These are phyloP conservation scores for Malus hybrid DNA, from an alignment of 331 rosid species.

Conservation along the genomic window DNA sequence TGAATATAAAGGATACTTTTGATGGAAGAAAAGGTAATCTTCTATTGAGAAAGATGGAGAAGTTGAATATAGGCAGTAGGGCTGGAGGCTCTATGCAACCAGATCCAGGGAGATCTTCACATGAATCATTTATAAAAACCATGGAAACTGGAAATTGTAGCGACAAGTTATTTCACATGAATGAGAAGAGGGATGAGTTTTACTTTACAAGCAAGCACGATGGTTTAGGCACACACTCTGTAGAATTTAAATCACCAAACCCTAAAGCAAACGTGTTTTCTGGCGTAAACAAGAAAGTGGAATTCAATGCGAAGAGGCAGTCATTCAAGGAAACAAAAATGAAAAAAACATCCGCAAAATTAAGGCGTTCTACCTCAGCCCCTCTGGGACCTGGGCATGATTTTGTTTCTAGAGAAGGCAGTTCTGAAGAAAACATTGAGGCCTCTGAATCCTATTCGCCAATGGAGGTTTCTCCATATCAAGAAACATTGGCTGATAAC, in stretches of 20 bases:
- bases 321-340: conserved; percentile 32
- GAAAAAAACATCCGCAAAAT: conserved; percentile 47
- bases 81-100: conserved; percentile 12
- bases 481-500: conserved; percentile 51
- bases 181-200: conserved; percentile 29
- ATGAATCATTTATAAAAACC: conserved; percentile 14
- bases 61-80: conserved; percentile 28
- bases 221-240: conserved; percentile 27
- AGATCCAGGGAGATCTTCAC: conserved; percentile 23
- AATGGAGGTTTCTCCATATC: conserved; percentile 91
- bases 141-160: conserved; percentile 10
- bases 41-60: conserved; percentile 38
- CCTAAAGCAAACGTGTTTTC: conserved; percentile 27
- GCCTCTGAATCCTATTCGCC: conserved; percentile 65
- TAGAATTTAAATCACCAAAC: conserved; percentile 55
- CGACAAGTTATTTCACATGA: background rate
- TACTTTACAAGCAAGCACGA: conserved; percentile 44
- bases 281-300: conserved; percentile 26
- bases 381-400: conserved; percentile 41
- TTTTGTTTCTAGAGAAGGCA: conserved; percentile 34
- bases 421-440: conserved; percentile 35
- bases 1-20: conserved; percentile 31
- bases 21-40: conserved; percentile 25
- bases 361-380: conserved; percentile 28
- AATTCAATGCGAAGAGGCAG: conserved; percentile 46